Conservation (phyloP, 2,329 filamentous ascomycete species). For the Epicoccum nigrum region DNA sequence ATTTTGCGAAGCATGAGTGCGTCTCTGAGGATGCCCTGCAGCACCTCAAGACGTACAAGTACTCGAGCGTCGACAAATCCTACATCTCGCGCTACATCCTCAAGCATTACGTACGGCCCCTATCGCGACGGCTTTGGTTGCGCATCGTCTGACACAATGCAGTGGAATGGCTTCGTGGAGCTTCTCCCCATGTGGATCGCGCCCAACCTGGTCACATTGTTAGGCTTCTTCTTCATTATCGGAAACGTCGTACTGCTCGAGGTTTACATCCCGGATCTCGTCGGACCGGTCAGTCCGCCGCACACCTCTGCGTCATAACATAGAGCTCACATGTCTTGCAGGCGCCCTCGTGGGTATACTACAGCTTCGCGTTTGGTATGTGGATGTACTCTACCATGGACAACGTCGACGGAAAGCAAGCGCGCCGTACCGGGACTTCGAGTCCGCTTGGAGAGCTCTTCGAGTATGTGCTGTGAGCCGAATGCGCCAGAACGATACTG, state of each 20-base stretch:
- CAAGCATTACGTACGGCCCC: constrained; percentile 80
- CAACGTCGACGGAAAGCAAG: constrained; percentile 98
- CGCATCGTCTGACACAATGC: constrained; percentile 38
- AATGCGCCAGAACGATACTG: constrained; percentile 33
- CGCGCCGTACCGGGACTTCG: constrained; percentile 89
- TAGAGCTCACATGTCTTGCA: constrained; percentile 47
- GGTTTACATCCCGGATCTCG: constrained; percentile 84
- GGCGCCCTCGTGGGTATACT: constrained; percentile 91
- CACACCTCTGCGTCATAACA: not conserved
- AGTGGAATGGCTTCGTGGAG: constrained; percentile 98
- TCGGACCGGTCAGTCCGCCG: constrained; percentile 74
- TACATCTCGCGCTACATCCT: constrained; percentile 92
- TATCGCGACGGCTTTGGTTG: not conserved
- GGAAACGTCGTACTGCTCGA: constrained; percentile 78
- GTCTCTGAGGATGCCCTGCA: constrained; percentile 88
- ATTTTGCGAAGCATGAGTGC: constrained; percentile 69
- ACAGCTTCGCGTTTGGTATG: constrained; percentile 90
- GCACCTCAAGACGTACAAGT: constrained; percentile 95
- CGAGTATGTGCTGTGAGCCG: constrained; percentile 62
- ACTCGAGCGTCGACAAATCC: constrained; percentile 95
- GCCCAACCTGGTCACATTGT: constrained; percentile 94
- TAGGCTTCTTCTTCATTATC: constrained; percentile 94
- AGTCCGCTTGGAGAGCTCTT: constrained; percentile 95
- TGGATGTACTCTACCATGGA: constrained; percentile 99
- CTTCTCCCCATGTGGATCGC: constrained; percentile 94